Percentiles rank a stretch among this genome's conserved stretches.
phyloP scores from a whole-genome alignment of 129 eudicot genomes.

The Centella asiatica region DNA sequence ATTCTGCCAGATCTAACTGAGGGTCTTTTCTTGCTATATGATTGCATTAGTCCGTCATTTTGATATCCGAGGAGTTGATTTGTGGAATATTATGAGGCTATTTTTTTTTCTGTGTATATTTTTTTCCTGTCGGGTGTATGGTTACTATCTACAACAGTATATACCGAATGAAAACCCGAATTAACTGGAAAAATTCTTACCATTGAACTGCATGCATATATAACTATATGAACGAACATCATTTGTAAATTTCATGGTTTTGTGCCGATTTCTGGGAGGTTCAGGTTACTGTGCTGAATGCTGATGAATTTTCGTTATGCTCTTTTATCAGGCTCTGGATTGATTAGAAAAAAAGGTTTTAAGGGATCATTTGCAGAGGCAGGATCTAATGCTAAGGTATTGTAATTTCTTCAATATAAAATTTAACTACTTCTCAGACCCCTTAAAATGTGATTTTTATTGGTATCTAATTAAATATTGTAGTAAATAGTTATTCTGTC shows the following conservation, averaged over 20 bases:
- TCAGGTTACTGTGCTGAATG: constrained; percentile 6
- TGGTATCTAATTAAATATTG: background rate
- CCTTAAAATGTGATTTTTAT: background rate
- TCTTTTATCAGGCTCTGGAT: constrained; percentile 59
- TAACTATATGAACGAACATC: too few species aligned
- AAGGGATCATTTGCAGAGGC: constrained; percentile 79
- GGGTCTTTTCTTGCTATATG: too few species aligned
- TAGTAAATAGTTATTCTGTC: constrained; percentile 21
- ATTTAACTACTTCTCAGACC: background rate
- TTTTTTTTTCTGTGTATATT: too few species aligned
- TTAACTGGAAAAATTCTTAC: background rate
- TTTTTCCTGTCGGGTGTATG: too few species aligned
- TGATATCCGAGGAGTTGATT: too few species aligned
- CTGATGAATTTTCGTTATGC: background rate
- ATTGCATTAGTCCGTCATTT: too few species aligned
- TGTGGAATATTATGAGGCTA: too few species aligned
- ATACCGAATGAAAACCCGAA: too few species aligned
- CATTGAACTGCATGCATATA: background rate
- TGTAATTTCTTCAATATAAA: background rate
- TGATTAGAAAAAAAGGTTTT: constrained; percentile 71
- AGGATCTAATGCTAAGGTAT: constrained; percentile 82
- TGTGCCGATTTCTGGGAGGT: background rate
- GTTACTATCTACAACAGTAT: too few species aligned
- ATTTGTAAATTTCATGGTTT: too few species aligned
- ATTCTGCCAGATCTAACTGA: too few species aligned